Base-by-base conservation (phyloP, 2,329 filamentous ascomycete species). In the Chaetomium strumarium region DNA sequence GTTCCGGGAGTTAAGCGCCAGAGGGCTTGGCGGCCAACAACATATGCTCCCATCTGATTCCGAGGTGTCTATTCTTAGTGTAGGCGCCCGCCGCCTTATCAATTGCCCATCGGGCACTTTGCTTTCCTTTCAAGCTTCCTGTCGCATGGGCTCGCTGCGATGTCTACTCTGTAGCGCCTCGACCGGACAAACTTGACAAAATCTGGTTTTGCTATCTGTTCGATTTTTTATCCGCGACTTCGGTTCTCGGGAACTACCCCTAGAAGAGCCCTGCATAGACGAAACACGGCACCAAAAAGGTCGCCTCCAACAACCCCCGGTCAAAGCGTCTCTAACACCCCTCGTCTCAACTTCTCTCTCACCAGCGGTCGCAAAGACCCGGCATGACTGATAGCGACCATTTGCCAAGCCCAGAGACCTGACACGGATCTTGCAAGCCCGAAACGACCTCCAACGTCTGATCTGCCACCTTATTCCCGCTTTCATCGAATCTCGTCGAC, bases 371-470 rank as follows among this genome's bases (percentile, higher is more conserved):
- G 61, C 56, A 54, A 57, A 57, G 55, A 53, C 59, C 58, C 39
- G 36, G 60, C 60, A 60, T 60, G 52, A 67, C 64, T 63, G 62
- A 63, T 65, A 64, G 58, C 57, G 56, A 44, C 53, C 49, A 39
- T 48, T 51, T 45, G 55, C 58, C 58, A 59, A 63, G 58, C 55
- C 62, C 40, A 30, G 41, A 36, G 63, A 60, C 62, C 68, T 72
- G 70, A 71, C 64, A 72, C 70, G 63, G 62, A 59, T 63, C 61
- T 59, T 56, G 63, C 61, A 56, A 56, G 62, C 65, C 61, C 73
- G 72, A 77, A 76, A 76, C 73, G 60, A 53, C 60, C 65, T 71
- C 68, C 65, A 68, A 69, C 70, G 73, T 75, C 71, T 75, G 60
- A 59, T 61, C 56, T 70, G 71, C 73, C 47, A 47, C 69, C 66